Base-by-base conservation (phyloP, 192 early-diverging fungal genomes). In the Podila minutissima region DNA sequence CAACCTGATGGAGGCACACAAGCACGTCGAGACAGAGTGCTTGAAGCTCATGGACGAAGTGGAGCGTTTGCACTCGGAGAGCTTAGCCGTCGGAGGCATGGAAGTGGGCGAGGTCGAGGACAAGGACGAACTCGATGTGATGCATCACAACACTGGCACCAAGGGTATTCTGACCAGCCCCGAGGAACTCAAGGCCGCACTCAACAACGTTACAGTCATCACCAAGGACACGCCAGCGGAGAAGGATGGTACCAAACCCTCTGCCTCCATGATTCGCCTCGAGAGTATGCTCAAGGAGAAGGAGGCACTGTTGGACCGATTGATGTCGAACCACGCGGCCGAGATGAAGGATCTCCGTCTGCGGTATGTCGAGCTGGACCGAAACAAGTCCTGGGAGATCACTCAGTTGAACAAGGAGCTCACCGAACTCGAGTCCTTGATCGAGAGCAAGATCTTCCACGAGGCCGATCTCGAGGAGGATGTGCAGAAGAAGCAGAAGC, bases 21-120 rank as follows among this genome's bases (percentile, higher is more conserved):
- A 89, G 57, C 89, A 90, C 73, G 85, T 92, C 26, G 93, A 95
- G 64, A 89, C 84, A 11, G 92, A 93, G 75, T 91, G 92, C 73
- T 82, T 92, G 46, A 90, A 92, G 62, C 83, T 93, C 50, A 89
- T 92, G 74, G 92, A 93, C n/a, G 93, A 95, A 68, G 88, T 93
- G 51, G 93, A 95, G 69, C 86, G 86, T 67, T 74, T 95, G 48
- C 89, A 88, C 63, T 82, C 84, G 0, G 92, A 93, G 74, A 82
- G 81, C 59, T 69, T 71, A 46, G 75, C 70, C 32, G 83, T 69
- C 1, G 60, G 49, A 12, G 59, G 59, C 5, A 29, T 60, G 13
- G 67, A 62, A 9, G 83, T 63, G 20, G 61, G 59, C 5, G 68
- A 67, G 1, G 22, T 24, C 10, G 49, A 53, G 19, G 75, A 76